Base-by-base conservation (phyloP, 768 basidiomycete species). In the Rhodosporidiobolus odoratus region DNA sequence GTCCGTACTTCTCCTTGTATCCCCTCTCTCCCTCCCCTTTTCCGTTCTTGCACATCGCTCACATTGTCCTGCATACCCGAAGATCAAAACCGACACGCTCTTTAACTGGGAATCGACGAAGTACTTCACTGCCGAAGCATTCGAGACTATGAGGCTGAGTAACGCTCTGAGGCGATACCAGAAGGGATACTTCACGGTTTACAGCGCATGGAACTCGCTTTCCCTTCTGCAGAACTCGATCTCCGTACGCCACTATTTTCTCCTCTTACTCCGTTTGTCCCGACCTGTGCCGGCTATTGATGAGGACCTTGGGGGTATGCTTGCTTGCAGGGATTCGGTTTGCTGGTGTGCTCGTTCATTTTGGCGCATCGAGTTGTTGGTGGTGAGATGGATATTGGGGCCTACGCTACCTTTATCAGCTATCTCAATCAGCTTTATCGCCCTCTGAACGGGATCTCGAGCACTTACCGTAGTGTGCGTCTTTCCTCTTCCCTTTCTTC, bases 111-210 rank as follows among this genome's bases (percentile, higher is more conserved):
- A 82, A 79, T 91, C 90, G 8, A 88, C 92, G 75, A 93, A 91
- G 79, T 91, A 91, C 78, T 93, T 92, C 78, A 86, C 86, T n/a
- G 89, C 90, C 23, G 92, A 95, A 79, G 83, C 85, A 32, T 86
- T 91, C 75, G 92, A 94, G 77, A 84, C 84, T 25, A 82, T 83
- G 52, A 84, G 92, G 38, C 92, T 91, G 76, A 78, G 81, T 17
- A 84, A 87, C 21, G 89, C 91, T 4, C 84, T 94, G 70, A 78
- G 82, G 23, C 83, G 87, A 62, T 92, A 91, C 75, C 92, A 94
- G 75, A 79, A 79, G 15, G 90, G 92, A 75, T 87, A 85, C 50
- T 74, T 67, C 78, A 86, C 83, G 77, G 90, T 91, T 65, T 71
- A 75, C 68, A 45, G 32, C 25, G 56, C 65, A 2, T 65, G 62